These are phyloP conservation scores for Stachybotrys elegans DNA, from an alignment of 2,329 filamentous ascomycete species.

Conservation along the genomic window DNA sequence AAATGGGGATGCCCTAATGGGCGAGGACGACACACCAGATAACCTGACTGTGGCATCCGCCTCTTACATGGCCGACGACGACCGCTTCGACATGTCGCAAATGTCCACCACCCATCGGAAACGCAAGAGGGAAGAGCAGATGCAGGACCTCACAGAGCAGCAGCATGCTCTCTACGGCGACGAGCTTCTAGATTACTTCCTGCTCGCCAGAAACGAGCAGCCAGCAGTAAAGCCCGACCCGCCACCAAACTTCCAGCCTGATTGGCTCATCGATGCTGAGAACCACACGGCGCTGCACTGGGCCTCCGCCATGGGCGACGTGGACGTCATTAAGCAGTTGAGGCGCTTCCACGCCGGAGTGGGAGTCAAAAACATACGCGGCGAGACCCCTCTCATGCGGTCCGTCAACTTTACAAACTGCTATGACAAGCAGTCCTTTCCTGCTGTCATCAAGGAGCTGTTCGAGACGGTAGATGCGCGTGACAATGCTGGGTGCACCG, in stretches of 20 bases:
- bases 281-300: constrained; percentile 92
- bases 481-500: constrained; percentile 77
- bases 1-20: constrained; percentile 54
- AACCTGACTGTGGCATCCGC: constrained; percentile 79
- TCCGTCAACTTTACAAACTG: constrained; percentile 96
- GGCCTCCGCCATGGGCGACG: constrained; percentile 95
- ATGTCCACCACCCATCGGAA: constrained; percentile 60
- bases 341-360: constrained; percentile 74
- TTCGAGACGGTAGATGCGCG: constrained; percentile 74
- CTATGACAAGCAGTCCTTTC: constrained; percentile 88
- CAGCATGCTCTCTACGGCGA: constrained; percentile 90
- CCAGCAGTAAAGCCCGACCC: constrained; percentile 70
- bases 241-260: constrained; percentile 79
- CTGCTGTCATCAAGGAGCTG: constrained; percentile 75
- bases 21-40: constrained; percentile 77
- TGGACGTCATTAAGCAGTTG: constrained; percentile 85
- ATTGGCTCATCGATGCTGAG: constrained; percentile 90
- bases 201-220: constrained; percentile 76
- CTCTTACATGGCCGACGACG: constrained; percentile 80
- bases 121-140: constrained; percentile 65
- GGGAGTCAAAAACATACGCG: constrained; percentile 63
- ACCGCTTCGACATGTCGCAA: constrained; percentile 67
- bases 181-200: constrained; percentile 91
- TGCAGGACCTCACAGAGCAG: constrained; percentile 65
- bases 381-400: constrained; percentile 91